These are phyloP conservation scores for Salix exigua DNA, from an alignment of 345 rosid genomes.

Conservation along the genomic window DNA sequence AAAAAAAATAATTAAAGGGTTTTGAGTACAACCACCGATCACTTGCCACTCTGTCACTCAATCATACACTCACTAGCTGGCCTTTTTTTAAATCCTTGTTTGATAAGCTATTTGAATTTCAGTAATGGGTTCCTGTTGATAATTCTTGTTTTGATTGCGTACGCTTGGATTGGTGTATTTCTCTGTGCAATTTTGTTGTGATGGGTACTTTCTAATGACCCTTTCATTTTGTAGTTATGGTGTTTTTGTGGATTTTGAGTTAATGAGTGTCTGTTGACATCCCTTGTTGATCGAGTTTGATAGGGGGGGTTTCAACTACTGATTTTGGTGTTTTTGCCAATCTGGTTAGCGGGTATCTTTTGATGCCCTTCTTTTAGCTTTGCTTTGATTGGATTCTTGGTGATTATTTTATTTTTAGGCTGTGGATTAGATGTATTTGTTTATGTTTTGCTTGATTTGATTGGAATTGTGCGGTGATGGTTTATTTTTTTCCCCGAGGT, in stretches of 20 bases:
- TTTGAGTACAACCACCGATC: slow-evolving; percentile 14
- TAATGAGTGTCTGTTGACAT: neutral
- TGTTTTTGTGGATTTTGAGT: neutral
- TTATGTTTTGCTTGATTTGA: neutral
- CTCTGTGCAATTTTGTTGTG: neutral
- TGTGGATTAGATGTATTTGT: neutral
- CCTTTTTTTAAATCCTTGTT: neutral
- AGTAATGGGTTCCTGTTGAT: neutral
- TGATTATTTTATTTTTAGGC: too few species aligned
- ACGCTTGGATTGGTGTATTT: slow-evolving; percentile 11
- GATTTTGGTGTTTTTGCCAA: neutral
- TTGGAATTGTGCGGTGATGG: neutral
- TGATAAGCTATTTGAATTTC: slow-evolving; percentile 1
- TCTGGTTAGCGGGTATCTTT: neutral
- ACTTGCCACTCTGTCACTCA: slow-evolving; percentile 27
- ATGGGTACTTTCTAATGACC: slow-evolving; percentile 31
- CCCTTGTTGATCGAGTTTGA: neutral
- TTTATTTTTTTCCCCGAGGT: neutral
- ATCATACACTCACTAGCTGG: slow-evolving; percentile 17
- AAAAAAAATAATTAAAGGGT: neutral
- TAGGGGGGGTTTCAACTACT: neutral
- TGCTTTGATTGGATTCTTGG: neutral
- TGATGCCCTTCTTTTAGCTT: neutral
- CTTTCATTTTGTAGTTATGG: slow-evolving; percentile 11
- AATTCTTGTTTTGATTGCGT: slow-evolving; percentile 8